These are phyloP conservation scores for Trichosporon inkin DNA, from an alignment of 1,284 basidiomycete species.

Conservation along the genomic window DNA sequence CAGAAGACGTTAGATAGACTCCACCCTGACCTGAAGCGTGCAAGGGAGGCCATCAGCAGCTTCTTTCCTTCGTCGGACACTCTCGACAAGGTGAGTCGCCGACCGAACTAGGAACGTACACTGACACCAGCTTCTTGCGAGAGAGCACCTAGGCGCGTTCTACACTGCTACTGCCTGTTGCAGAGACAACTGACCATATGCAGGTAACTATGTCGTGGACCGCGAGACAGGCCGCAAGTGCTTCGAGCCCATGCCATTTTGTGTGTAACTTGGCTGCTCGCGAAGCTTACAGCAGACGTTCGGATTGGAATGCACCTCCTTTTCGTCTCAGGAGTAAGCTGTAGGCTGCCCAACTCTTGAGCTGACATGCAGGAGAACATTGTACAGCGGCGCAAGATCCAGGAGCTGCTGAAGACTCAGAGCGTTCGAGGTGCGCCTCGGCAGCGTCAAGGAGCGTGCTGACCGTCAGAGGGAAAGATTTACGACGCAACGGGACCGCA, in stretches of 20 bases:
- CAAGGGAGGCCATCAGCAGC: constrained; percentile 20
- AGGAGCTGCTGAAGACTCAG: constrained; percentile 62
- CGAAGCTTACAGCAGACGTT: constrained; percentile 29
- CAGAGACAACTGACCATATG: constrained; percentile 7
- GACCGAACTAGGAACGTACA: too few species aligned
- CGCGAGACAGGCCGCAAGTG: constrained; percentile 60
- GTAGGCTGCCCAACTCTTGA: not conserved
- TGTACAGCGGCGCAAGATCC: constrained; percentile 58
- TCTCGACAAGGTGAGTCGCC: constrained; percentile 35
- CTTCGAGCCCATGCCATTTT: constrained; percentile 78
- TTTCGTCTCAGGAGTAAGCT: constrained; percentile 53
- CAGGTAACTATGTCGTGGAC: constrained; percentile 64
- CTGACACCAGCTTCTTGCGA: constrained; percentile 38
- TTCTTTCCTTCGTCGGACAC: constrained; percentile 43
- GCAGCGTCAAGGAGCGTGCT: not conserved
- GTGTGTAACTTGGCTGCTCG: constrained; percentile 52
- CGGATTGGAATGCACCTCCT: constrained; percentile 70
- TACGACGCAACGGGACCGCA: constrained; percentile 48
- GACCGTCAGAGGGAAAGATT: constrained; percentile 44
- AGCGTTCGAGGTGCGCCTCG: constrained; percentile 58
- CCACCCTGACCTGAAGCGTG: not conserved
- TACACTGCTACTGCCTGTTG: not conserved
- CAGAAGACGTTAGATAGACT: not conserved
- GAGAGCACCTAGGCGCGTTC: constrained; percentile 46
- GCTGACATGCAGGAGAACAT: constrained; percentile 54